A percentile compares a stretch with the other conserved stretches of the same genome.
These are phyloP conservation scores for Durusdinium trenchii DNA, from an alignment of 73 alveolate species.

Conservation along the genomic window DNA sequence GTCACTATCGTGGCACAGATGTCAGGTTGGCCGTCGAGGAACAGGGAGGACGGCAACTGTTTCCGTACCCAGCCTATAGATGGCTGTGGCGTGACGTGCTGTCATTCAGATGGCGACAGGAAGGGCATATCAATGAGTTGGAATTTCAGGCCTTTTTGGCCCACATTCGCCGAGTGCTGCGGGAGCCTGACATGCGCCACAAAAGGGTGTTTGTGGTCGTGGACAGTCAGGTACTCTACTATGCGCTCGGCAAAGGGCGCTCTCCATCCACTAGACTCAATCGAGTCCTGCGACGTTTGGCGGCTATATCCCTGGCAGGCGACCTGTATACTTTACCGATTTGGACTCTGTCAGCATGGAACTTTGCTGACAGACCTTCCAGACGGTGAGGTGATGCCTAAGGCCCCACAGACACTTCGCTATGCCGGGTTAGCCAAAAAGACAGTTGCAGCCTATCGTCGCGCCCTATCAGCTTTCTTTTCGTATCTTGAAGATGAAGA, in stretches of 20 bases:
- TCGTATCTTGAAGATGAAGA: background rate
- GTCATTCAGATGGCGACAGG: background rate
- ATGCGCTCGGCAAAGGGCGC: background rate
- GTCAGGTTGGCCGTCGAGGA: background rate
- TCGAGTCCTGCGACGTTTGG: background rate
- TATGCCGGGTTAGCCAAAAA: background rate
- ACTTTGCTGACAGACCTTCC: conserved; percentile 12
- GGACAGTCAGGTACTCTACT: conserved; percentile 8
- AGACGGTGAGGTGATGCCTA: background rate
- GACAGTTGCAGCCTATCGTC: background rate
- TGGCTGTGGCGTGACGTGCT: background rate
- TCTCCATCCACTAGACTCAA: background rate
- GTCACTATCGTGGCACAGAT: background rate
- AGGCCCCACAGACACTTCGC: background rate
- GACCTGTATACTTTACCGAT: background rate
- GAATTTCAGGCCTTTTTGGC: background rate
- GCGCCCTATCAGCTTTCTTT: background rate
- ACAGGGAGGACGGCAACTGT: background rate
- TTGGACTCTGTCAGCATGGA: conserved; percentile 22
- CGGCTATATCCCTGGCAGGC: background rate
- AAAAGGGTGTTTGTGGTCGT: background rate
- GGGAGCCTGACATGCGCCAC: background rate
- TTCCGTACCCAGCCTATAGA: conserved; percentile 3
- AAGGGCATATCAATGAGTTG: background rate
- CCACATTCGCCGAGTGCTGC: background rate